Percentiles rank a stretch among this genome's conserved stretches.
Evolutionary conservation across 2,329 filamentous ascomycete genomes (phyloP).

Genomic region (Talaromyces sp.): DNA sequence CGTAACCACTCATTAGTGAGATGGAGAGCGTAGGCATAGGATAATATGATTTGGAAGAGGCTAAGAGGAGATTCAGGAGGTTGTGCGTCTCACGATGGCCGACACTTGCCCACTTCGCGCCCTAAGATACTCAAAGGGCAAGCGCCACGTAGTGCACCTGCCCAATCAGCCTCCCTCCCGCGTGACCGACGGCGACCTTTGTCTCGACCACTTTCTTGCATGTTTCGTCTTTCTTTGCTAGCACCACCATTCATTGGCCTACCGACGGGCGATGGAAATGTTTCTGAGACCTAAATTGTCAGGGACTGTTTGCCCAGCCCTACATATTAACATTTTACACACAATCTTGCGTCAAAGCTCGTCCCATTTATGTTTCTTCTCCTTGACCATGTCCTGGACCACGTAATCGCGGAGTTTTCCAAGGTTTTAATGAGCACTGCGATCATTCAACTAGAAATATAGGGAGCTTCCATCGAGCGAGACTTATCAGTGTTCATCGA

Average conservation of each 20-base stretch:
- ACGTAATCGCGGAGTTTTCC: background rate
- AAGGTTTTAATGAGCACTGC: background rate
- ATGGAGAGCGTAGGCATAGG: too few relatives aligned
- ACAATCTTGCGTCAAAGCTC: background rate
- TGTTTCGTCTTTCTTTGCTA: background rate
- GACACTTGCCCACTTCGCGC: background rate
- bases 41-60: background rate
- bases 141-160: background rate
- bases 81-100: background rate
- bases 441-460: background rate
- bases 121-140: background rate
- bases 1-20: background rate
- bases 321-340: background rate
- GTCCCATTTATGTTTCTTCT: background rate
- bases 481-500: background rate
- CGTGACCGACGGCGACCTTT: background rate
- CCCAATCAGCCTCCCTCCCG: background rate
- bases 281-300: constrained; percentile 2
- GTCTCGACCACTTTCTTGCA: background rate
- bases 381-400: background rate
- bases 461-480: background rate
- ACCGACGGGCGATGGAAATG: background rate
- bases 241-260: background rate
- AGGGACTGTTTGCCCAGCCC: background rate
- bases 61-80: background rate